Conservation (phyloP, 257 asterid genomes). For the Orobanche coerulescens region DNA sequence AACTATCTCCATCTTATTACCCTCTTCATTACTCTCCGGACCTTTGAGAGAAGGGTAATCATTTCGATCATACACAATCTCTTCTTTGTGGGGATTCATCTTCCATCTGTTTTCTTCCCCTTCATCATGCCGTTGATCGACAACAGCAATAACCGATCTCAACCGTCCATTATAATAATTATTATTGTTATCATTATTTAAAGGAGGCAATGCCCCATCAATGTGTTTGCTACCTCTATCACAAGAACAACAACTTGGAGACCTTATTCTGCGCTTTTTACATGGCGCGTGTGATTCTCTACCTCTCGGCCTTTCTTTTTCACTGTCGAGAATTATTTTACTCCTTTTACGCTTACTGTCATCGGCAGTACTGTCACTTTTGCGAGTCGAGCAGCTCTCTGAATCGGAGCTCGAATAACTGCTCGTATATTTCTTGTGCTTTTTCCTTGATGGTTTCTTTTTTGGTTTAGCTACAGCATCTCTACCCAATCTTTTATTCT, state of each 20-base stretch:
- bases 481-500: slow-evolving; percentile 49
- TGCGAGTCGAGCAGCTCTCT: slow-evolving; percentile 47
- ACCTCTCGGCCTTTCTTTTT: slow-evolving; percentile 22
- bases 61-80: slow-evolving; percentile 43
- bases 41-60: slow-evolving; percentile 63
- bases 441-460: slow-evolving; percentile 50
- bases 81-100: slow-evolving; percentile 45
- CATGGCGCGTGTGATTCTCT: slow-evolving; percentile 22
- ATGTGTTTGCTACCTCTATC: slow-evolving; percentile 28
- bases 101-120: slow-evolving; percentile 36
- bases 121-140: slow-evolving; percentile 28
- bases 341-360: slow-evolving; percentile 27
- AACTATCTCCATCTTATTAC: slow-evolving; percentile 27
- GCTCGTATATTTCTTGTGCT: slow-evolving; percentile 34
- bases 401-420: slow-evolving; percentile 54
- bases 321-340: background rate
- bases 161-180: slow-evolving; percentile 46
- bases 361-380: slow-evolving; percentile 26
- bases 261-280: slow-evolving; percentile 30
- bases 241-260: slow-evolving; percentile 33
- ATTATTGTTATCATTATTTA: background rate
- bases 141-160: slow-evolving; percentile 61
- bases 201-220: slow-evolving; percentile 29
- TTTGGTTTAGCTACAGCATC: slow-evolving; percentile 30
- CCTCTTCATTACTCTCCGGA: slow-evolving; percentile 41